Evolutionary conservation across 1,284 basidiomycete genomes (phyloP).

Genomic region (Mrakiaceae sp.): DNA sequence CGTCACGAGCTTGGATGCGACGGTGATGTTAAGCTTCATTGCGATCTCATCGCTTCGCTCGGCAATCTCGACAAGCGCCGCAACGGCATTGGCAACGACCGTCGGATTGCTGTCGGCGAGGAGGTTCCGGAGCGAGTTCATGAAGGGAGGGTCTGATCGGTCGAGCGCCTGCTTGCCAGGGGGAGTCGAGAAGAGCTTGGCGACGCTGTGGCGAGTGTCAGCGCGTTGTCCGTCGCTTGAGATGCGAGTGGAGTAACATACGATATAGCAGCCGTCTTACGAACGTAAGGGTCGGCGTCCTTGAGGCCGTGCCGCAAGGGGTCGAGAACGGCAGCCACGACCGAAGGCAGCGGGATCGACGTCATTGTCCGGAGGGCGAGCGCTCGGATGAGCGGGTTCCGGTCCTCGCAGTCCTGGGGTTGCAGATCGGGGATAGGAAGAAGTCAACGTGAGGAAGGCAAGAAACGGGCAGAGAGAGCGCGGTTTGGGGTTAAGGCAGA

Average conservation of each 20-base stretch:
- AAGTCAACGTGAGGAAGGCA: neutral
- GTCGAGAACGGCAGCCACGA: slow-evolving; percentile 67
- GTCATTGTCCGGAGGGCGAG: slow-evolving; percentile 93
- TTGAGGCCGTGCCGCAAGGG: slow-evolving; percentile 77
- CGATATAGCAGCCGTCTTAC: slow-evolving; percentile 85
- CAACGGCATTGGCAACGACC: slow-evolving; percentile 60
- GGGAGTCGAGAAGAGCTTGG: slow-evolving; percentile 55
- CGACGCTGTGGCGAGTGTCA: slow-evolving; percentile 44
- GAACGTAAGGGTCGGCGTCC: slow-evolving; percentile 87
- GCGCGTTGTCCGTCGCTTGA: neutral
- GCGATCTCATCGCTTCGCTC: slow-evolving; percentile 82
- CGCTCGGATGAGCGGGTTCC: slow-evolving; percentile 82
- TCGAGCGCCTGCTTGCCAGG: slow-evolving; percentile 9
- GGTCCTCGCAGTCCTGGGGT: slow-evolving; percentile 72
- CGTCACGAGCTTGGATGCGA: slow-evolving; percentile 70
- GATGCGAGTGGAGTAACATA: neutral
- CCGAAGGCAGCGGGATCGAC: slow-evolving; percentile 75
- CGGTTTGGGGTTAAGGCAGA: neutral
- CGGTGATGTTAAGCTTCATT: slow-evolving; percentile 68
- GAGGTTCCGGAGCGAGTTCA: slow-evolving; percentile 49
- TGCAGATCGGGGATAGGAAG: neutral
- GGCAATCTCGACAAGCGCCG: slow-evolving; percentile 74
- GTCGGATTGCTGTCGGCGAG: slow-evolving; percentile 90
- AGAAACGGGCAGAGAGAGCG: neutral
- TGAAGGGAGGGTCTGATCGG: slow-evolving; percentile 2